These are phyloP conservation scores for Elaeis guineensis DNA, from an alignment of 176 grass and related monocot genomes.

Conservation along the genomic window DNA sequence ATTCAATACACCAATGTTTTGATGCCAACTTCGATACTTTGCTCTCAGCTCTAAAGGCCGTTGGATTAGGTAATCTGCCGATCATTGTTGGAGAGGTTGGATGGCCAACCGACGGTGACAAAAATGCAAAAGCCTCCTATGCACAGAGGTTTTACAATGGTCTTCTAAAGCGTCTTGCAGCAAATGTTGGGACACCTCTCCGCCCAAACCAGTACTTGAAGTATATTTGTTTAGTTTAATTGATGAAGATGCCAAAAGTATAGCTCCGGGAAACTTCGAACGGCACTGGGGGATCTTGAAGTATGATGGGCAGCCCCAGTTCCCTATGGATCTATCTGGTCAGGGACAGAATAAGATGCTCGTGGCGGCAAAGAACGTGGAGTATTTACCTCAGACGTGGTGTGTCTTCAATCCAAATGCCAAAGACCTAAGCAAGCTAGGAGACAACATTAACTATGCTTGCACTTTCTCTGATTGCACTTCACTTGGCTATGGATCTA, in stretches of 20 bases:
- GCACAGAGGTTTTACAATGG: slow-evolving; percentile 23
- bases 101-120: slow-evolving; percentile 20
- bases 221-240: slow-evolving; percentile 24
- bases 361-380: slow-evolving; percentile 2
- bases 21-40: slow-evolving; percentile 29
- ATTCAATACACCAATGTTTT: slow-evolving; percentile 21
- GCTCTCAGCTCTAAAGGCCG: slow-evolving; percentile 17
- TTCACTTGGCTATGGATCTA: slow-evolving; percentile 36
- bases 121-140: slow-evolving; percentile 13
- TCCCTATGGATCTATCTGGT: slow-evolving; percentile 13
- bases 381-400: slow-evolving; percentile 8
- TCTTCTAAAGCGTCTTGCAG: slow-evolving; percentile 16
- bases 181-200: slow-evolving; percentile 10
- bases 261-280: slow-evolving; percentile 21
- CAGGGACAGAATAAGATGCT: slow-evolving; percentile 12
- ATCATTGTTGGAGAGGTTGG: slow-evolving; percentile 22
- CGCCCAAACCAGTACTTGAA: slow-evolving; percentile 23
- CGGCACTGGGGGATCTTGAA: slow-evolving; percentile 23
- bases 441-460: slow-evolving; percentile 24
- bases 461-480: slow-evolving; percentile 39
- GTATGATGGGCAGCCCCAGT: slow-evolving; percentile 29
- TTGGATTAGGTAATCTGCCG: slow-evolving; percentile 8
- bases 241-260: slow-evolving; percentile 22
- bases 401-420: slow-evolving; percentile 3
- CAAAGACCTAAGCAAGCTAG: neutral